Conservation (phyloP, 306 rosid genomes). For the Citrullus mucosospermus region DNA sequence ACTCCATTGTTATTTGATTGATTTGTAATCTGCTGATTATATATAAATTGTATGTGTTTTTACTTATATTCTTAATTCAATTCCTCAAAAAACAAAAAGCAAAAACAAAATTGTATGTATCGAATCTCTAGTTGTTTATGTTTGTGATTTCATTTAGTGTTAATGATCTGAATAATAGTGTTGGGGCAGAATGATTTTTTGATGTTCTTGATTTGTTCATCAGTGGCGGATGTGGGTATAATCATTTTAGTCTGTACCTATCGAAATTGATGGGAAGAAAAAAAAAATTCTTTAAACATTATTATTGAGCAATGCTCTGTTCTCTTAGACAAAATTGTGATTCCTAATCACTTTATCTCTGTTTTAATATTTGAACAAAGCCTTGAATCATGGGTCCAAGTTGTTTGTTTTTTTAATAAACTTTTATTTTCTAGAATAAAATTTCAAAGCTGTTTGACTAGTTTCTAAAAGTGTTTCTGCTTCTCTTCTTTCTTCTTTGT, state of each 20-base stretch:
- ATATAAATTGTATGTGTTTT: neutral
- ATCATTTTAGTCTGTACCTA: neutral
- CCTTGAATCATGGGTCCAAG: neutral
- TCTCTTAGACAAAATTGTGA: neutral
- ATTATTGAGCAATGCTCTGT: neutral
- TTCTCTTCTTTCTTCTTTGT: neutral
- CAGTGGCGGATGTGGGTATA: neutral
- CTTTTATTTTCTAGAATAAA: neutral
- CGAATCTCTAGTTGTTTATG: neutral
- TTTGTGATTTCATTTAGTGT: neutral
- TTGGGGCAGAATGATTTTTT: neutral
- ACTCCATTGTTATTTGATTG: conserved; percentile 1
- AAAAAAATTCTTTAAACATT: neutral
- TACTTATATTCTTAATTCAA: conserved; percentile 3
- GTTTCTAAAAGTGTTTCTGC: neutral
- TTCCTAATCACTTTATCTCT: neutral
- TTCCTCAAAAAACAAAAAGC: neutral
- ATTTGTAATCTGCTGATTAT: conserved; percentile 1
- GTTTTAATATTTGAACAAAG: neutral
- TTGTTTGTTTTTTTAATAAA: neutral
- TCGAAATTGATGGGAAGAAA: neutral
- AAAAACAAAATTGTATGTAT: neutral
- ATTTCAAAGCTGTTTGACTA: neutral
- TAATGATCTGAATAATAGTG: neutral
- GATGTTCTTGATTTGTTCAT: neutral